Evolutionary conservation across 2,329 filamentous ascomycete species (phyloP), one percentile per base, ranked within the genome.

Genomic region (Plectosphaerella plurivora): DNA sequence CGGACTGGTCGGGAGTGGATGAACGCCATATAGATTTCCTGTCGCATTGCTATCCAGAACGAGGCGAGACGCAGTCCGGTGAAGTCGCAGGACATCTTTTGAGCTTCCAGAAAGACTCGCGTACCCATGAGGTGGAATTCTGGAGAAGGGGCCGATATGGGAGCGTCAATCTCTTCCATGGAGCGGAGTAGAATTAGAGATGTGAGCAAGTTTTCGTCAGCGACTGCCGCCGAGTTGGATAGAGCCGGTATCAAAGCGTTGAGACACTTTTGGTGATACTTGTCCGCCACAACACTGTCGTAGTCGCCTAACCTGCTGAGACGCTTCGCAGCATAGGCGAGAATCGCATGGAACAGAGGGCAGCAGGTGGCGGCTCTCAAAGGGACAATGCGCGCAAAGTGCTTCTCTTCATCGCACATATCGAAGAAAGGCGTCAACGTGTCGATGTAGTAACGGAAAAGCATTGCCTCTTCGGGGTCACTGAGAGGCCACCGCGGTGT

Each of bases 21-120:
- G 16, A 66, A 63, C 4, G 63, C 61, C 61, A 64, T 64, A 39
- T 65, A 61, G 28, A 66, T 64, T 42, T 66, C 63, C 44, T 64
- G 63, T 8, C 57, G 56, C 2, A 66, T 52, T 2, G 61, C 63
- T 2, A 64, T 56, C 63, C 61, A 65, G 39, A 65, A 66, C 1
- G 63, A 60, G 4, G 63, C 62, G 1, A 62, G 55, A 0, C 63
- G 61, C 3, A 66, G 55, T 6, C 62, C 61, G 11, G 59, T 63
- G n/a, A 65, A 64, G 14, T 63, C 56, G 9, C 57, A 50, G 3
- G 63, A 47, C 36, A 60, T 62, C 25, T 64, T 59, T 6, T 66
- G 63, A 2, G 63, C 63, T 1, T 63, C 62, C 2, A 66, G 57
- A 20, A 66, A 63, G 1, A 64, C 59, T 18, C 61, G 54, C 2